These are phyloP conservation scores for Alternaria panax DNA, from an alignment of 2,329 filamentous ascomycete species.

Conservation along the genomic window DNA sequence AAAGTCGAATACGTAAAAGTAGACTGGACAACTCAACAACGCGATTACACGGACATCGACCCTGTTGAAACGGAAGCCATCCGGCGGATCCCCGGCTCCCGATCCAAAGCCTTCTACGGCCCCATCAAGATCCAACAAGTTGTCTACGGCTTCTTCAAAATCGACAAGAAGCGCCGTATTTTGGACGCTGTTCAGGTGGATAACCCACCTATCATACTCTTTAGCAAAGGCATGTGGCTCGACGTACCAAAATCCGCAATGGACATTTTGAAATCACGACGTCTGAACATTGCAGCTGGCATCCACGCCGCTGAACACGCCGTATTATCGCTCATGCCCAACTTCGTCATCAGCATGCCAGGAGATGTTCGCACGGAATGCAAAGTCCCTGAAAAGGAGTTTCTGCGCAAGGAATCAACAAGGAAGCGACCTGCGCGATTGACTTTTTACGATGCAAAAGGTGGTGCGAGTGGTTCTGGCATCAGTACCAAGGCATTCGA, in stretches of 20 bases:
- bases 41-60: slow-evolving; percentile 93
- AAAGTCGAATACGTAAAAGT: slow-evolving; percentile 89
- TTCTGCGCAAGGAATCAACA: slow-evolving; percentile 71
- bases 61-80: slow-evolving; percentile 91
- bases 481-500: slow-evolving; percentile 95
- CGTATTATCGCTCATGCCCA: slow-evolving; percentile 83
- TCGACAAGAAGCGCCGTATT: slow-evolving; percentile 85
- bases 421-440: slow-evolving; percentile 86
- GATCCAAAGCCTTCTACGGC: slow-evolving; percentile 81
- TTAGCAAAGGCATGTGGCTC: slow-evolving; percentile 93
- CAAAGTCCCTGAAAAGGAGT: slow-evolving; percentile 87
- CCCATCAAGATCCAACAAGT: slow-evolving; percentile 84
- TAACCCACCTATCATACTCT: slow-evolving; percentile 86
- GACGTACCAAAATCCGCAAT: slow-evolving; percentile 83
- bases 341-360: slow-evolving; percentile 87
- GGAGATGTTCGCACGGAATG: slow-evolving; percentile 95
- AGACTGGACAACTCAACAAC: slow-evolving; percentile 92
- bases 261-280: slow-evolving; percentile 74
- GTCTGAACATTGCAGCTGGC: slow-evolving; percentile 82
- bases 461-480: slow-evolving; percentile 80
- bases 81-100: slow-evolving; percentile 69
- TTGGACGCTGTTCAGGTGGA: slow-evolving; percentile 92
- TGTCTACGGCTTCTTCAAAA: slow-evolving; percentile 96
- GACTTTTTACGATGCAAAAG: slow-evolving; percentile 95
- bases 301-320: slow-evolving; percentile 97